Evolutionary conservation across 2,329 filamentous ascomycete species (phyloP), one percentile per base, ranked within the genome.

Genomic region (Scedosporium boydii): DNA sequence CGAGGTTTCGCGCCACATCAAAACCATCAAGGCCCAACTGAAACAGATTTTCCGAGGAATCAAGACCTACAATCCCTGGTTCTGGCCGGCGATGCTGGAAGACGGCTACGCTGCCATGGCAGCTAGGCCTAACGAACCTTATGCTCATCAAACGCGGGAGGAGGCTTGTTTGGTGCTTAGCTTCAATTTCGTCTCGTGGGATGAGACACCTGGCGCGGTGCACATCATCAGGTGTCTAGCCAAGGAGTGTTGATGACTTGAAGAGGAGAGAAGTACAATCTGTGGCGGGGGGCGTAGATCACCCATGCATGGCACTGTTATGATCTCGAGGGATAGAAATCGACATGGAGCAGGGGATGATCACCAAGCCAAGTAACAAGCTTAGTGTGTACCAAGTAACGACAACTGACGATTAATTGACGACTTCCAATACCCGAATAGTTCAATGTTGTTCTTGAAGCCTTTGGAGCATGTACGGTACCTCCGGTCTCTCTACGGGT

Each of bases 61-160:
- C 3, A 46, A 65, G 2, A 44, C 21, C 3, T 65, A 66, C 41
- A 70, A 69, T 9, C 38, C 60, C 0, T 58, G 67, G 26, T 66
- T 68, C 23, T 69, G 68, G 68, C 53, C 42, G 0, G 12, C 64
- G 7, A 60, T 70, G 62, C 18, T 70, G 1, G 58, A 58, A 0
- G 16, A 66, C n/a, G 29, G 64, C 4, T 26, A 46, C 2, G 16
- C 44, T 0, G 66, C 64, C 0, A 18, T 64, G 1, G 18, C 27
- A 0, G 21, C 44, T 6, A 61, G 64, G 21, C 69, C 67, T 1
- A 18, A 26, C 0, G 56, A 38, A 14, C 34, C 34, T 38, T 55
- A 6, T 67, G 66, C 48, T 63, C 65, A 0, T 48, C 42, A 0
- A 26, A 51, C 0, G 60, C 65, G 6, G 9, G 64, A 68, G 0